Base-by-base conservation (phyloP, 169 alveolate genomes). In the Nephromyces sp. region DNA sequence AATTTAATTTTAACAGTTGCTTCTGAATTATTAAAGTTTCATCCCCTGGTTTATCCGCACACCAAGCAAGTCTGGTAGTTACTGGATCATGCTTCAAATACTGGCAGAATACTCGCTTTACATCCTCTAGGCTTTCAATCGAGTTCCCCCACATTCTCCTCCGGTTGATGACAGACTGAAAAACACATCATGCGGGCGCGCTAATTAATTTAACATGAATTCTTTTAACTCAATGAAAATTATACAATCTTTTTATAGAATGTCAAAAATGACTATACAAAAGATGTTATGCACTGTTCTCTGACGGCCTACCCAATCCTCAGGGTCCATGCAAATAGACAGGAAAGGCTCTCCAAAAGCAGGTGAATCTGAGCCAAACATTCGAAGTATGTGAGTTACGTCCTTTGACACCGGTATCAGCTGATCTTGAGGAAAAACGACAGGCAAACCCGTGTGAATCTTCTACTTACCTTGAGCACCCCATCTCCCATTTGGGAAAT, bases 401-500 rank as follows among this genome's bases (percentile, higher is more conserved):
- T 62, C 28, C 68, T 21, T 8, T 62, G n/a, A n/a, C n/a, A n/a
- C n/a, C n/a, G n/a, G n/a, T n/a, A n/a, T n/a, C n/a, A n/a, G n/a
- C n/a, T n/a, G n/a, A n/a, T n/a, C n/a, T n/a, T n/a, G n/a, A n/a
- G n/a, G n/a, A n/a, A n/a, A n/a, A n/a, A n/a, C n/a, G n/a, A n/a
- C n/a, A n/a, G n/a, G n/a, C n/a, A n/a, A n/a, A n/a, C n/a, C n/a
- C n/a, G n/a, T n/a, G n/a, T n/a, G n/a, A n/a, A n/a, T n/a, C n/a
- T n/a, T n/a, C 51, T 15, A 8, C 68, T 83, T 74, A 52, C 89
- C 78, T n/a, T 79, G 73, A 31, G 52, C 83, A 2, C 90, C 89
- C 89, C 89, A 85, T 65, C 90, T 67, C 21, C 91, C 90, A 72
- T 86, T 86, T 52, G 91, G 91, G 67, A 80, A 86, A 43, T 86